Evolutionary conservation across 2,329 filamentous ascomycete genomes (phyloP).

Genomic region (Biscogniauxia mediterranea): DNA sequence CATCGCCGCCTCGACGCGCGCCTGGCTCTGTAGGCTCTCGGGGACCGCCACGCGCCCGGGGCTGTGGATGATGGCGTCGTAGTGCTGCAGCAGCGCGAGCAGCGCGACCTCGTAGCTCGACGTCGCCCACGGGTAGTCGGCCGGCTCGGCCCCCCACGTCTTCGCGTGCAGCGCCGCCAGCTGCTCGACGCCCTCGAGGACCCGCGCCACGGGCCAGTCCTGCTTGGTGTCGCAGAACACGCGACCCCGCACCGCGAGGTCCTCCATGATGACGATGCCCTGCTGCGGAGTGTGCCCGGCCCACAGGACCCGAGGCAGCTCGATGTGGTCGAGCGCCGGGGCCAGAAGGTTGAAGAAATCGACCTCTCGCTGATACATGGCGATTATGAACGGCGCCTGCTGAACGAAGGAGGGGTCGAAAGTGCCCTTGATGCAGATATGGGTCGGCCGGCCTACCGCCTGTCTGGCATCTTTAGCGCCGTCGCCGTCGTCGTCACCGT

Average conservation of each 20-base stretch:
- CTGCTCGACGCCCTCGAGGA: constrained; percentile 32
- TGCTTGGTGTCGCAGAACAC: constrained; percentile 22
- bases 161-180: constrained; percentile 35
- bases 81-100: constrained; percentile 27
- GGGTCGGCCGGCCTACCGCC: constrained; percentile 4
- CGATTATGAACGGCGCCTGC: constrained; percentile 24
- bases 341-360: constrained; percentile 29
- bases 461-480: background rate
- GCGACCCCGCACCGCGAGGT: constrained; percentile 22
- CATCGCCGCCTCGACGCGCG: constrained; percentile 30
- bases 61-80: constrained; percentile 23
- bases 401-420: constrained; percentile 28
- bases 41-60: constrained; percentile 28
- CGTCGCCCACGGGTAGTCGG: constrained; percentile 32
- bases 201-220: constrained; percentile 23
- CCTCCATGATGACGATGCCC: constrained; percentile 30
- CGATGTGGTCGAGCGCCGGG: constrained; percentile 21
- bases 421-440: constrained; percentile 28
- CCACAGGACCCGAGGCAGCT: constrained; percentile 24
- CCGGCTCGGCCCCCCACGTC: constrained; percentile 27
- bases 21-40: constrained; percentile 27
- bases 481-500: too few species aligned
- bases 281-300: constrained; percentile 22
- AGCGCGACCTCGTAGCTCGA: constrained; percentile 31
- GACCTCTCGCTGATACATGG: constrained; percentile 28